Evolutionary conservation across 2,329 filamentous ascomycete species (phyloP), one percentile per base, ranked within the genome.

Genomic region (Paecilomyces dactylethromorphus): DNA sequence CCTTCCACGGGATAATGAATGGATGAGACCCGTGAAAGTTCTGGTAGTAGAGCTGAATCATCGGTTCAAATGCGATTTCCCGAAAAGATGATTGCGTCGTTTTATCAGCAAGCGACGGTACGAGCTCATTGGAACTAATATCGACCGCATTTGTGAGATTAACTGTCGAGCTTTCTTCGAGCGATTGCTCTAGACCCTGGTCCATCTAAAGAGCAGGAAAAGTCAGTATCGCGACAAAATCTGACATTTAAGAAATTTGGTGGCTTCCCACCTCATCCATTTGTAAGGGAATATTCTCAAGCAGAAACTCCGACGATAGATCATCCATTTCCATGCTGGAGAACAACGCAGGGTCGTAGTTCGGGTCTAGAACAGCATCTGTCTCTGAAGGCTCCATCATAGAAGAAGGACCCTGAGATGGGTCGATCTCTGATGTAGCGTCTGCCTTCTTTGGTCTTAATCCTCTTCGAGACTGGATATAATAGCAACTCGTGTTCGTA

Each of bases 21-120:
- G 82, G 82, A 70, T 84, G 82, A 15, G 76, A 75, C 3, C 71
- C 69, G 66, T 80, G 76, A 64, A 83, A 82, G 64, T 78, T 73
- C 56, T 76, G 73, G 61, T 83, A 84, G 70, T 78, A 84, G 18
- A 80, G 69, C 61, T 76, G 71, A 15, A 78, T 71, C 57, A 80
- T 59, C 12, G 64, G 64, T 52, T 69, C 66, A 35, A 61, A 63
- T 7, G 65, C 60, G 21, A 67, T 50, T 6, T 64, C 62, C 21
- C 39, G 15, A 45, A n/a, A 21, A 3, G 39, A 45, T n/a, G 39
- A n/a, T 5, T n/a, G 18, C 11, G 15, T 45, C n/a, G 39, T 10
- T 45, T n/a, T 45, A 45, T 45, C 39, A 7, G 15, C 13, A 45
- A 21, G 15, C 39, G 39, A n/a, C 39, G 39, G 39, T n/a, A 45